Base-by-base conservation (phyloP, 108 stramenopile genomes). In the Fragilaria crotonensis region DNA sequence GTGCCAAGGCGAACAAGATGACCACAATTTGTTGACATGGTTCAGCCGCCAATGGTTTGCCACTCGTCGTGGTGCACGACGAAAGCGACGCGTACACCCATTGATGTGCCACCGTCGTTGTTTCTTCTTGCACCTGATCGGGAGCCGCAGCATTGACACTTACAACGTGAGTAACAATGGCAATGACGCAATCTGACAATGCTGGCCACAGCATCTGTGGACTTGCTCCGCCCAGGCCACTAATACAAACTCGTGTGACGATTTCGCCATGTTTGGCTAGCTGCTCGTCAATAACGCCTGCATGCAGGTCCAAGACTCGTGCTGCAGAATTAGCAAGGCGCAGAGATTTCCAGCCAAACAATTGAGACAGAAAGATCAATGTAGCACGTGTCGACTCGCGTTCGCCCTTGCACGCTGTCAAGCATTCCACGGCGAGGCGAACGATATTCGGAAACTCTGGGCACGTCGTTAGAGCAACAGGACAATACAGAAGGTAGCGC, bases 171-270 rank as follows among this genome's bases (percentile, higher is more conserved):
- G 70, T 33, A 17, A 78, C 54, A 17, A 79, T 56, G 2, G 79
- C 25, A 73, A 75, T 75, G 0, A 80, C 11, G 44, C 79, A 80
- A 48, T 80, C 79, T 0, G 64, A 57, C 28, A 61, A 63, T 14
- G 77, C 49, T 23, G 74, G 67, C 73, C 73, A 70, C 50, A 84
- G 62, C 49, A 81, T 81, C 54, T 80, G 79, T 4, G 83, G 71
- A 11, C 49, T 36, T 4, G 70, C 72, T 2, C 79, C 83, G 3
- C 68, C 55, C n/a, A 84, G 45, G n/a, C 69, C 61, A 21, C 20
- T 50, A 5, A 80, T 29, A 62, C 83, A 84, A 9, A 59, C 25
- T 25, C 64, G 68, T 25, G 59, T 57, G 11, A 84, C 50, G 17
- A 22, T 52, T 52, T 62, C 53, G 0, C 83, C 83, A 32, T 73